Conservation (phyloP, 495 filamentous ascomycete species). For the Tricharina praecox region DNA sequence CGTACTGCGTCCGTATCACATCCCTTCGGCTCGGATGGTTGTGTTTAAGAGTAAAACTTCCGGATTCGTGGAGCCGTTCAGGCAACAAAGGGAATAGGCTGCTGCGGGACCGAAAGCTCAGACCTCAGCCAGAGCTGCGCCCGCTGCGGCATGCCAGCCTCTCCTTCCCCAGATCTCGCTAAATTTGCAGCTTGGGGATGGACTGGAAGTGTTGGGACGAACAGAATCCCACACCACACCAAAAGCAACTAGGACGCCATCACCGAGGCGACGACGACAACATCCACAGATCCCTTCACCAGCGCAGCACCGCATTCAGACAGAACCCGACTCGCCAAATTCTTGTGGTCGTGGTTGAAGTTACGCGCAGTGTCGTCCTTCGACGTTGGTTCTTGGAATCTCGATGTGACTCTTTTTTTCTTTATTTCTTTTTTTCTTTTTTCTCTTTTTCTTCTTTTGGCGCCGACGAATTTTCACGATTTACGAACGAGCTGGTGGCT, state of each 20-base stretch:
- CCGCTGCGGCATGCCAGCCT: too few species aligned
- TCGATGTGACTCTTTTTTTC: background rate
- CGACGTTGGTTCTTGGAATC: too few species aligned
- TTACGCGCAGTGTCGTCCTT: too few species aligned
- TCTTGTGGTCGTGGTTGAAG: too few species aligned
- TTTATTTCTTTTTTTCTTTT: background rate
- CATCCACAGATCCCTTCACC: background rate
- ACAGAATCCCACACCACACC: too few species aligned
- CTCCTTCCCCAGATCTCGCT: slow-evolving; percentile 1
- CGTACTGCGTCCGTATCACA: background rate
- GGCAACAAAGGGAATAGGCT: background rate
- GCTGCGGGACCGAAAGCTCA: background rate
- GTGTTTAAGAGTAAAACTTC: background rate
- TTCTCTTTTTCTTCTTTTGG: background rate
- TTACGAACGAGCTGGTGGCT: background rate
- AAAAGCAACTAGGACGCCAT: too few species aligned
- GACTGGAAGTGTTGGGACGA: background rate
- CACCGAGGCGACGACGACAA: too few species aligned
- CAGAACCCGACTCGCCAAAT: too few species aligned
- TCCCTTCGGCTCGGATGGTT: background rate
- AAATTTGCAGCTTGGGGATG: slow-evolving; percentile 1
- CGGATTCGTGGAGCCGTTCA: background rate
- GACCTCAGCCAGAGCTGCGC: background rate
- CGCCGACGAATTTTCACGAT: background rate
- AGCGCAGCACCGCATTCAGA: background rate